Conservation (phyloP, 441 rosid genomes). For the Gossypium trilobum region DNA sequence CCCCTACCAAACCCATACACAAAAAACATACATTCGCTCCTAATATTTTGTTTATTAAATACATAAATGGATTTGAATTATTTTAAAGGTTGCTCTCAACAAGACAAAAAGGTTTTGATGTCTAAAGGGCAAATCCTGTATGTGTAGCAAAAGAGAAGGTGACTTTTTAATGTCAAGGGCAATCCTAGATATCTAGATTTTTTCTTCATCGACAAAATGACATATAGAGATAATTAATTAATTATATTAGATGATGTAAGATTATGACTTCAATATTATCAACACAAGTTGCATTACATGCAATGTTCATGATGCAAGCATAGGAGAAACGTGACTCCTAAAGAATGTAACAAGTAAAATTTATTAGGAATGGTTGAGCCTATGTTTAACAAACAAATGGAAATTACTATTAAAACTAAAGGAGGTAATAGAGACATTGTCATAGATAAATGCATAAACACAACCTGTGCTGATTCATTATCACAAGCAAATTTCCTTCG, state of each 20-base stretch:
- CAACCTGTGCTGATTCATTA: constrained; percentile 37
- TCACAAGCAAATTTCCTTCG: constrained; percentile 29
- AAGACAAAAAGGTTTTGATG: background rate
- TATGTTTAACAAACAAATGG: background rate
- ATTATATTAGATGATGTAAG: background rate
- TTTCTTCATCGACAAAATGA: background rate
- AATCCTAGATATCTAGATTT: background rate
- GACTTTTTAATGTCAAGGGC: background rate
- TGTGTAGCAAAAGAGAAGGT: background rate
- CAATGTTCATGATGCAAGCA: background rate
- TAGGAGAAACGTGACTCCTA: background rate
- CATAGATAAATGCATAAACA: background rate
- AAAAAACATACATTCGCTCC: background rate
- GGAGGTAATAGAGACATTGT: background rate
- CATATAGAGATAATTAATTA: background rate
- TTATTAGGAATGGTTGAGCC: background rate
- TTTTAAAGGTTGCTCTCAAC: background rate
- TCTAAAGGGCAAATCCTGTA: background rate
- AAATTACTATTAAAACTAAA: background rate
- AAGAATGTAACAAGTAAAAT: background rate
- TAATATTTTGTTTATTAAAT: background rate
- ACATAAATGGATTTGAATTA: background rate
- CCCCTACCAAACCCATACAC: background rate
- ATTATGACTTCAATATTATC: background rate
- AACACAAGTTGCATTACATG: background rate